Evolutionary conservation across 352 stramenopile species (phyloP), one percentile per base, ranked within the genome.

Genomic region (Poterioochromonas sp.): DNA sequence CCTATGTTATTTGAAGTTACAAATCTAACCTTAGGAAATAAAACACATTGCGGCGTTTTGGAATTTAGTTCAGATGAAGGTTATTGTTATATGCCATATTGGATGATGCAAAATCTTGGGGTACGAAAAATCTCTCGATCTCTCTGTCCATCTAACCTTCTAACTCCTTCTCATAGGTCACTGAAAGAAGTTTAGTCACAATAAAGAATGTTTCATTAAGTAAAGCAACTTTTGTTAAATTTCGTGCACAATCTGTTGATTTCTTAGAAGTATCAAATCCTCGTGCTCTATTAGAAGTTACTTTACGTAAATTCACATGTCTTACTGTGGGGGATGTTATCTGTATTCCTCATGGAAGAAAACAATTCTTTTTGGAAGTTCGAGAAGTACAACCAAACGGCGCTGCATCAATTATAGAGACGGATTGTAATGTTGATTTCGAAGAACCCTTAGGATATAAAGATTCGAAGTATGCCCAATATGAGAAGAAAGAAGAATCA

Each of bases 81-180:
- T 15, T 96, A 86, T 22, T 98, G 93, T 84, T 98, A 98, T 86
- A 96, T 99, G 88, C 96, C 96, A 0, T 98, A 97, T 86, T 99
- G 96, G 96, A 98, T 99, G 93, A 99, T 99, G 94, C 90, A 96
- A 87, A 99, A 99, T 83, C 85, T 99, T 58, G 89, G 98, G 63
- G 87, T 99, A 73, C 88, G 86, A 41, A 89, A 95, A 29, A 71
- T 44, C 41, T 12, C 8, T 32, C n/a, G 5, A 39, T 35, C 5
- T 65, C 5, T 22, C 12, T 65, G 8, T 5, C 54, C 26, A 29
- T 11, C 54, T 5, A 29, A 39, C 5, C 26, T 11, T 5, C 5
- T 32, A 11, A 32, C 26, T 65, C 8, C 5, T 65, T 32, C 26
- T 39, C 5, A 32, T 39, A 65, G 49, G n/a, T 58, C 22, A 84